Evolutionary conservation across 2,329 filamentous ascomycete species (phyloP), one percentile per base, ranked within the genome.

Genomic region (Colletotrichum australisinense): DNA sequence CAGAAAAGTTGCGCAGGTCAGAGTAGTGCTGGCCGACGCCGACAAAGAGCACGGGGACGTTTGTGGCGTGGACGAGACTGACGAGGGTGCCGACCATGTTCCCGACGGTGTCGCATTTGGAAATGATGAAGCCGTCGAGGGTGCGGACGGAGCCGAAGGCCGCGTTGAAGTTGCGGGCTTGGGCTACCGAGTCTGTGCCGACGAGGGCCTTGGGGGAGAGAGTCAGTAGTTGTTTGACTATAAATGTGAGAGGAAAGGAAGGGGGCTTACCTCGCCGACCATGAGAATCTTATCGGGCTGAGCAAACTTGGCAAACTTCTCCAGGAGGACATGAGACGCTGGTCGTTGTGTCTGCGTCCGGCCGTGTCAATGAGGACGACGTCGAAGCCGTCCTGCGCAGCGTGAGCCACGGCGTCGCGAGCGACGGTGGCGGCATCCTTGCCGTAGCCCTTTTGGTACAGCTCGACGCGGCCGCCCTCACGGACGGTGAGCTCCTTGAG

Each of bases 251-350:
- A 28, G 14, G 5, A 59, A 63, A n/a, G n/a, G 22, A 19, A 8
- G 16, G 42, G 42, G 42, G 16, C 81, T 67, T 81, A 86, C 85
- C 82, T 89, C 88, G 78, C 87, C 89, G 75, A 99, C 97, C 95
- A 99, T 98, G 81, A 99, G 91, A 76, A 99, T 98, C 88, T 99
- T 98, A 84, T 99, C 96, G 1, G 97, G 97, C 76, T 96, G 91
- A 0, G 97, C 97, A 78, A 98, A 93, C 81, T 98, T 97, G 75
- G 95, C 96, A 81, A 99, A 99, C 81, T 98, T 99, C 83, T 98
- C 97, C 46, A 99, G 88, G 93, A 96, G 14, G 94, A 97, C 97
- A 99, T 99, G 74, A 99, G 90, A 8, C 97, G 92, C 82, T 95
- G 92, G 83, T 99, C 97, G 79, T 99, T 99, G 85, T 99, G 97